Evolutionary conservation across 176 grass and related monocot genomes (phyloP), one percentile per base, ranked within the genome.

Genomic region (Musa acuminata): DNA sequence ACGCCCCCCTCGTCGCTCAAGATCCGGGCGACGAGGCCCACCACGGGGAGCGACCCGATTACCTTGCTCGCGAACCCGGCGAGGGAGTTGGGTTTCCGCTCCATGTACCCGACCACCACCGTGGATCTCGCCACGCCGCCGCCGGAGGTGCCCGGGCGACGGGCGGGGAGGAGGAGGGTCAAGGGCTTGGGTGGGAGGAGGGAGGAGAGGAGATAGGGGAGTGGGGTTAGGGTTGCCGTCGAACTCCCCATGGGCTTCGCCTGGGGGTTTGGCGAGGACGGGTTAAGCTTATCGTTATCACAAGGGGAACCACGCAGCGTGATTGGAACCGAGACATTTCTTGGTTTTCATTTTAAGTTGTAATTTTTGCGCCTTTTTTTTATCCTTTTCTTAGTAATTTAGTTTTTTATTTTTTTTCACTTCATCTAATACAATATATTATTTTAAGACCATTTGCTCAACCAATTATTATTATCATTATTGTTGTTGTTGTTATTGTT

Each of bases 1-100:
- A 98, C 86, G 48, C 94, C 90, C 50, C 94, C 90, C 77, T 98
- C 94, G 68, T 98, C 90, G 83, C 72, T 93, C 16, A 98, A 78
- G 72, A 91, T 93, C 79, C 94, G 83, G 54, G 90, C 88, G 6
- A 98, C 60, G 64, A 98, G 90, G 51, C 94, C 94, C 1, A 93
- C 90, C 3, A 93, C 12, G 22, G 94, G 94, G 69, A 98, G 83
- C 3, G 94, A 86, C 8, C 88, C 94, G 82, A 98, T 75, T 64
- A 93, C 26, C 72, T 92, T 87, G 13, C 82, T 83, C 49, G 86
- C 84, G 6, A 98, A 80, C 67, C 80, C 58, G 21, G 53, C 62
- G 17, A 86, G 75, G 14, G 94, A 93, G 83, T 91, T 93, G 24
- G 88, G 90, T 77, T 93, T 86, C 72, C 81, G 82, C 82, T 98